Evolutionary conservation across 805 yeast species (phyloP), one percentile per base, ranked within the genome.

Genomic region (Torulaspora franciscae): DNA sequence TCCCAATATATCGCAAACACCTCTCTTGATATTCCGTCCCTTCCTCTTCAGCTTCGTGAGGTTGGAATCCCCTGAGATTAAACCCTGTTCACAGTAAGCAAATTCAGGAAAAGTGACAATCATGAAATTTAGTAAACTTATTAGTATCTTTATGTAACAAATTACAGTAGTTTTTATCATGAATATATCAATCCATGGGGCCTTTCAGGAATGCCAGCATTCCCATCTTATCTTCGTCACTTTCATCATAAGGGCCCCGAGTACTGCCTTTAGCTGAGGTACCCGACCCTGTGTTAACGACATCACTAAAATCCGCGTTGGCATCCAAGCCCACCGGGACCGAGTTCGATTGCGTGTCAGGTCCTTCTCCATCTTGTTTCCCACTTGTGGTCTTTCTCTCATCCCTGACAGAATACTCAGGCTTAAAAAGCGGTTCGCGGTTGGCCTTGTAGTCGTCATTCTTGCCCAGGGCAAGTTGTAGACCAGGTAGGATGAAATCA

Each of bases 151-250:
- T 15, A 22, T 25, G 8, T 7, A 32, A n/a, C 7, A n/a, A 25
- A 9, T 23, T 22, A 41, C 22, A 25, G 14, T 22, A 13, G 26
- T 22, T 30, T 24, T 34, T 30, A 17, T 38, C 17, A 6, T 10
- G 14, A 37, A 22, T 43, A 30, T 17, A 32, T 36, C 38, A 47
- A n/a, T 23, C 23, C 13, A 32, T 29, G 24, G 48, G 52, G 24
- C 56, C 62, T 27, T 62, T 55, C 26, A 61, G 51, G 47, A 61
- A 61, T 43, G 58, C 56, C 38, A 61, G 44, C 32, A 61, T 42
- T 43, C 55, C 62, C 46, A 59, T 49, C 23, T 47, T 48, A 15
- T 51, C 54, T 27, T 46, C 54, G 7, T 32, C 30, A 15, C 42
- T 38, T 11, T 19, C 7, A 10, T 30, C 37, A 13, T 14, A 23